Base-by-base conservation (phyloP, 2,329 filamentous ascomycete genomes). In the Coniochaeta ligniaria region DNA sequence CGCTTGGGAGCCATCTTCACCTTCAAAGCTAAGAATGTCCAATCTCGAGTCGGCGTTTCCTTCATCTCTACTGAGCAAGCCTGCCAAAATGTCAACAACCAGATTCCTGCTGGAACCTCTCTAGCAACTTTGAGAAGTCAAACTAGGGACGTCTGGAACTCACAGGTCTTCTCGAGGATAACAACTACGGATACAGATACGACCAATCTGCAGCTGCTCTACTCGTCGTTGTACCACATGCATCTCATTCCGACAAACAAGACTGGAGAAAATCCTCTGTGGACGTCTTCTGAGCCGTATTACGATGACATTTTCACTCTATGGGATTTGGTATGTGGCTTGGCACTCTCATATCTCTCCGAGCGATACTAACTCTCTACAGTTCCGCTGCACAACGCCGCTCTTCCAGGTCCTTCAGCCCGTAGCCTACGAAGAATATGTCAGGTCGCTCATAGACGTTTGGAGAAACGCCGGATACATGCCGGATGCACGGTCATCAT, bases 221-320 rank as follows among this genome's bases (percentile, higher is more conserved):
- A 91, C 72, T 83, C 83, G 0, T 86, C 85, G 0, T 69, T 91
- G 36, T 91, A 90, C 67, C 87, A 88, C 65, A 88, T 88, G 83
- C 83, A 85, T 61, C 71, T 90, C 12, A 81, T 90, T 38, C 87
- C 88, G 0, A 87, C 86, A 0, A 89, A 91, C 68, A 83, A 86
- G 63, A 90, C 87, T 0, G 87, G 86, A 0, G 88, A 91, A 68
- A 91, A 90, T 62, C 87, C 87, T 0, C 71, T 79, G 0, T 91
- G 88, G 87, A 69, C 74, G 1, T 86, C 84, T 1, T 66, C 69
- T 0, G 88, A 91, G 69, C 87, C 88, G 1, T 90, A 89, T 67
- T 91, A 88, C 66, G 84, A 89, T 61, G 88, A 91, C 61, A 83
- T 87, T 17, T 90, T 89, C 67, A 90, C 88, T 0, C 80, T 88